Percentiles rank a stretch among this genome's conserved stretches.
These are phyloP conservation scores for Populus ilicifolia DNA, from an alignment of 345 rosid species.

Conservation along the genomic window DNA sequence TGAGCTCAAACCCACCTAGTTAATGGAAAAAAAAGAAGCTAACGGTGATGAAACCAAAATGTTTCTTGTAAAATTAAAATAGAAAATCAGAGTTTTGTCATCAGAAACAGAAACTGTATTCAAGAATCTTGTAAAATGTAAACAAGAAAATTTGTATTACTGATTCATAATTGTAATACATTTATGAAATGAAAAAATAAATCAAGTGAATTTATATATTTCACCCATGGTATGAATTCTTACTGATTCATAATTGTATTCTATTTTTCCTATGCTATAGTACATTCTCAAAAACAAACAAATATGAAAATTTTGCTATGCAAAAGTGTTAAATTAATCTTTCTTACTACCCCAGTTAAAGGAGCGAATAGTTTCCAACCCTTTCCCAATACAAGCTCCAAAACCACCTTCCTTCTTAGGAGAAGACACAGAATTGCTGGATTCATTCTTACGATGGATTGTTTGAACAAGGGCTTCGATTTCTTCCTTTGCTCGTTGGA, in stretches of 20 bases:
- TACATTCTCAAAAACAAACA: background rate
- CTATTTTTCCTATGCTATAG: background rate
- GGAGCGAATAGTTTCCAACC: slow-evolving; percentile 41
- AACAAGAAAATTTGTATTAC: background rate
- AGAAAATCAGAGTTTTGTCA: too few relatives aligned
- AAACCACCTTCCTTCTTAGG: slow-evolving; percentile 39
- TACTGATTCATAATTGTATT: background rate
- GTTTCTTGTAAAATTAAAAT: too few relatives aligned
- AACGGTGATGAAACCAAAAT: too few relatives aligned
- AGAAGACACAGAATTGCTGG: slow-evolving; percentile 11
- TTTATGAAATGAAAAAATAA: background rate
- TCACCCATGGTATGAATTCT: background rate
- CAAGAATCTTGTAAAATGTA: too few relatives aligned
- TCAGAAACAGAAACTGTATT: too few relatives aligned
- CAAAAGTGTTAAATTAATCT: slow-evolving; percentile 12
- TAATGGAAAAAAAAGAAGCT: too few relatives aligned
- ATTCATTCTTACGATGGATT: slow-evolving; percentile 42
- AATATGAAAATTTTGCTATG: background rate
- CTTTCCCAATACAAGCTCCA: slow-evolving; percentile 39
- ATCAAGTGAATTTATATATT: background rate
- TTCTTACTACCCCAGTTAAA: slow-evolving; percentile 26
- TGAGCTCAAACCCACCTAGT: too few relatives aligned
- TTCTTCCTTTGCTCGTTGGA: slow-evolving; percentile 54
- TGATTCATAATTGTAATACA: too few relatives aligned
- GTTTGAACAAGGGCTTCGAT: slow-evolving; percentile 47